Base-by-base conservation (phyloP, 208 protist genomes). In the Borovskyia barvae region DNA sequence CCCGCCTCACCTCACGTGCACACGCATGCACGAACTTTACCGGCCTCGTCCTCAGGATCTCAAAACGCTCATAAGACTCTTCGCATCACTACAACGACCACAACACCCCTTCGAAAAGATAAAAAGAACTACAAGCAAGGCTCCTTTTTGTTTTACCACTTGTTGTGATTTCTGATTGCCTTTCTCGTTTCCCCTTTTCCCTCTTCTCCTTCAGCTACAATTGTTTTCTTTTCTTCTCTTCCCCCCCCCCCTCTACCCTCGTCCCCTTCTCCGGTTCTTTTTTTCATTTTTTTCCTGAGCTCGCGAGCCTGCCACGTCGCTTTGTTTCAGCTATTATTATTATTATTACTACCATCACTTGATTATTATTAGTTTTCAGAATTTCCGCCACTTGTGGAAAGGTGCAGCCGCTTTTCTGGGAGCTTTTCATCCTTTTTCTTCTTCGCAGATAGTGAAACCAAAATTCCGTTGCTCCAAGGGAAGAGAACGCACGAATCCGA, bases 361-460 rank as follows among this genome's bases (percentile, higher is more conserved):
- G 8, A 39, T 39, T 39, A 15, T 8, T 39, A 15, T 39, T 39
- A 8, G 35, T 39, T 39, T 39, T 14, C 14, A 14, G 35, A 14
- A 15, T n/a, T 39, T 39, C 14, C 11, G 8, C 11, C 35, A 15
- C 14, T 39, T n/a, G 11, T 39, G 8, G 8, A 15, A 39, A 39
- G 14, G 35, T 39, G 35, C 35, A 8, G 8, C 14, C 35, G 11
- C 8, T 14, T 39, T 14, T 39, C 14, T n/a, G 8, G 8, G 8
- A 15, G 11, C 14, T 59, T 28, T 59, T 42, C 43, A 43, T 42
- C 30, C 22, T 36, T 40, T 57, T 40, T 29, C 25, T 40, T 24
- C 28, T 57, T 40, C 20, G 33, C 9, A n/a, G n/a, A n/a, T 15
- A 39, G 33, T 15, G 33, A 39, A 39, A 39, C n/a, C n/a, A n/a